Evolutionary conservation across 2,329 filamentous ascomycete genomes (phyloP).

Genomic region (Fusarium piperis): DNA sequence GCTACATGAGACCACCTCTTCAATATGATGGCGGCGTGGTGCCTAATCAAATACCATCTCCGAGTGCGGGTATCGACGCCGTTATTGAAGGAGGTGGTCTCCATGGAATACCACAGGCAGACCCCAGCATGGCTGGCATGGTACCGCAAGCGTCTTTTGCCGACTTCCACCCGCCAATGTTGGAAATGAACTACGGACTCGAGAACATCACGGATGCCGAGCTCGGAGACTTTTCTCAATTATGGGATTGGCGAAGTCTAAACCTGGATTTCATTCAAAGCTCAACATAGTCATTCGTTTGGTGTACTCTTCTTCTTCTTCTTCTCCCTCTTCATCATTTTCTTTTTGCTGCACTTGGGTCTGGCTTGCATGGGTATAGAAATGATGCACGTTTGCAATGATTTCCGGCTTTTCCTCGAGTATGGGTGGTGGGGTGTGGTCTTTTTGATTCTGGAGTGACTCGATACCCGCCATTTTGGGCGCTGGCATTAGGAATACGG

Average conservation of each 20-base stretch:
- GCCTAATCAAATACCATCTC: constrained; percentile 16
- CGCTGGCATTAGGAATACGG: neutral
- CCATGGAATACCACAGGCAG: constrained; percentile 10
- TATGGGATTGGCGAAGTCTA: constrained; percentile 40
- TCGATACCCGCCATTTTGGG: neutral
- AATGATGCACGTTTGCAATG: constrained; percentile 2
- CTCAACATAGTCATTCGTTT: constrained; percentile 11
- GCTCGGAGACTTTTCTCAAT: constrained; percentile 33
- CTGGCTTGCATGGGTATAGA: constrained; percentile 17
- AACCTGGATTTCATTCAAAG: constrained; percentile 38
- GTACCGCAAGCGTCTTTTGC: constrained; percentile 2
- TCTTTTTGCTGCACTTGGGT: neutral
- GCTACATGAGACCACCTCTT: neutral
- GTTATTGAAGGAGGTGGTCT: constrained; percentile 15
- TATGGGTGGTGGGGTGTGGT: neutral
- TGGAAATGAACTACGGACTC: constrained; percentile 19
- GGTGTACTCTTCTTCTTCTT: neutral
- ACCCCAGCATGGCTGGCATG: constrained; percentile 1
- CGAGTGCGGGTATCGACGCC: constrained; percentile 27
- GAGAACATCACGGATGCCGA: constrained; percentile 35
- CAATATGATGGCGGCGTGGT: neutral
- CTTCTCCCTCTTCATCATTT: too few relatives aligned
- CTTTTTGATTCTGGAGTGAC: neutral
- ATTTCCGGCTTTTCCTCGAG: neutral
- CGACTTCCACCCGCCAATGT: constrained; percentile 17